Base-by-base conservation (phyloP, 2,329 filamentous ascomycete genomes). In the Chaetomiaceae sp. region DNA sequence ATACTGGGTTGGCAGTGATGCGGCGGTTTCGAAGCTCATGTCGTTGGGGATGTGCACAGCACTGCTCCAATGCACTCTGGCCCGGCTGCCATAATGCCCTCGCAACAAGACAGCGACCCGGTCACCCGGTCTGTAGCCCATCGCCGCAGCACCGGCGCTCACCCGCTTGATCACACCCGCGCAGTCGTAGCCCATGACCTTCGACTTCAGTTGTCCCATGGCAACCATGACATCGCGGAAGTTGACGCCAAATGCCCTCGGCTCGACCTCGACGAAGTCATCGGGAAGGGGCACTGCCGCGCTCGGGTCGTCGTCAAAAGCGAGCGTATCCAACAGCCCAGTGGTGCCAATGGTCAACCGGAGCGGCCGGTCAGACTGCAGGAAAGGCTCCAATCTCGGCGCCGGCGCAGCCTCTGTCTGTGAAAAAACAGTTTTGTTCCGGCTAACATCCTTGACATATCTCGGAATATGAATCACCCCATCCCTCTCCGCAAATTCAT, bases 161-260 rank as follows among this genome's bases (percentile, higher is more conserved):
- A 59, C 57, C 0, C 54, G 38, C 0, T 44, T 58, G 25, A 65
- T 45, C 2, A 64, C 41, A 1, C 63, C 63, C 2, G 62, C 55
- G n/a, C 56, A 58, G 42, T 65, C 63, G 40, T 62, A 56, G 4
- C 61, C 62, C 53, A 64, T 59, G 31, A 55, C 50, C 25, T 51
- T 49, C 9, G 52, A 57, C 41, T 57, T 54, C 21, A 63, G 52
- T 19, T 63, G 60, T 19, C 57, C 58, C 51, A 60, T 59, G 5
- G 67, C 64, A 2, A 65, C 60, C 39, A 72, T 59, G 13, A 70
- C 63, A 53, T 73, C 71, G 4, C 59, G 56, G 49, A 70, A 70
- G 54, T 70, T 71, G 17, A 72, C 44, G 20, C 68, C 70, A n/a
- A 60, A 60, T 0, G 68, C 66, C 43, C 60, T 57, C 0, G 63